These are phyloP conservation scores for Tolypocladium tropicale DNA, from an alignment of 2,329 filamentous ascomycete species.

Conservation along the genomic window DNA sequence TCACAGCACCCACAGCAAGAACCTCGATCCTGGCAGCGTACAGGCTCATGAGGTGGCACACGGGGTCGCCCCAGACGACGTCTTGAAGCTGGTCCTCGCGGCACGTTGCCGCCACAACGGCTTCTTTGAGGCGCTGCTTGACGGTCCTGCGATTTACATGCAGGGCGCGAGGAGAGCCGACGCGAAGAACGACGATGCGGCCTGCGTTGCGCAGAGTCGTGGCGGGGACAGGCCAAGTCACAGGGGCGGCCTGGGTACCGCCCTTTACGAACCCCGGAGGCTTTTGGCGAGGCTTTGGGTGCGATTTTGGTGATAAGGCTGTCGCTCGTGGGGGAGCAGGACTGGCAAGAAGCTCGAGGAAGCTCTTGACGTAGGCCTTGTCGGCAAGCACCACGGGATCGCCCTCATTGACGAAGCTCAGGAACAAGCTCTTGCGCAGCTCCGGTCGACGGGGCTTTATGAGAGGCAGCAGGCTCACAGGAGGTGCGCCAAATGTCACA, in stretches of 20 bases:
- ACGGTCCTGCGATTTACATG: constrained; percentile 35
- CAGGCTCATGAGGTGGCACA: constrained; percentile 70
- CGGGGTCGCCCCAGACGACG: constrained; percentile 72
- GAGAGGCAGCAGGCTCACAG: constrained; percentile 62
- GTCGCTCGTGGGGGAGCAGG: constrained; percentile 38
- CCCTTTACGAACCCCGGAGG: too few relatives aligned
- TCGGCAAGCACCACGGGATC: constrained; percentile 73
- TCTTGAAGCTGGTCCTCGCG: constrained; percentile 57
- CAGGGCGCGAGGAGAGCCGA: constrained; percentile 27
- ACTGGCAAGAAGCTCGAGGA: constrained; percentile 57
- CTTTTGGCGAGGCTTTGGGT: neutral
- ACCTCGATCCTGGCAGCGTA: constrained; percentile 64
- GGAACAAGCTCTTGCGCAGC: constrained; percentile 60
- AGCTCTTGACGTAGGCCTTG: constrained; percentile 60
- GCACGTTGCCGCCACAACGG: constrained; percentile 58
- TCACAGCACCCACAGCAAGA: constrained; percentile 51
- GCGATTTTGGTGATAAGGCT: neutral
- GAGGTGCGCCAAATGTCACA: constrained; percentile 76
- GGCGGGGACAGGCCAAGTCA: constrained; percentile 52
- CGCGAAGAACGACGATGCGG: constrained; percentile 54
- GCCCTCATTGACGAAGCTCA: constrained; percentile 76
- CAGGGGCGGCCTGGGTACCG: constrained; percentile 21
- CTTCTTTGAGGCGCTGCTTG: constrained; percentile 40
- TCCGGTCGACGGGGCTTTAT: constrained; percentile 40
- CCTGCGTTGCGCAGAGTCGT: constrained; percentile 62